Evolutionary conservation across 2,329 filamentous ascomycete species (phyloP).

Genomic region (Epichloe festucae): DNA sequence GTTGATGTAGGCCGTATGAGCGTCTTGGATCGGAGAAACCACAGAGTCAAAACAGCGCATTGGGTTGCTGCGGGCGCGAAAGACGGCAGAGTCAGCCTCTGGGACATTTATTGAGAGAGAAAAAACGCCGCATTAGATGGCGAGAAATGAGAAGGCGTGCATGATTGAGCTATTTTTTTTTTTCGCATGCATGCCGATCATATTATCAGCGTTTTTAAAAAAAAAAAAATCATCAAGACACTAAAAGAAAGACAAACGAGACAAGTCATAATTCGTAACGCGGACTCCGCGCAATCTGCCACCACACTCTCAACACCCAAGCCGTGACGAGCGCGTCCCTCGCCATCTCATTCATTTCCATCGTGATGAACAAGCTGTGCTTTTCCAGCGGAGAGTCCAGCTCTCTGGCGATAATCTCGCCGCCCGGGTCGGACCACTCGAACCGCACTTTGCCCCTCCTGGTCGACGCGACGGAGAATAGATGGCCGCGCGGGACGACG

Average conservation of each 20-base stretch:
- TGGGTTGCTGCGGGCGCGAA: conserved; percentile 89
- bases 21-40: conserved; percentile 51
- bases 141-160: background rate
- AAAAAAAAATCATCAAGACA: too few relatives aligned
- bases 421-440: conserved; percentile 20
- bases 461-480: conserved; percentile 18
- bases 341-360: conserved; percentile 15
- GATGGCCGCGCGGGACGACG: conserved; percentile 10
- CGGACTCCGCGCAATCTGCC: conserved; percentile 12
- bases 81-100: conserved; percentile 88
- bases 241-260: background rate
- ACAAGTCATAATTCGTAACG: background rate
- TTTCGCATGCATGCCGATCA: background rate
- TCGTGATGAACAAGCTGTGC: conserved; percentile 18
- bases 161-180: background rate
- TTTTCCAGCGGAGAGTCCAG: conserved; percentile 14
- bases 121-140: background rate
- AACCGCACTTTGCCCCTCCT: conserved; percentile 14
- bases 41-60: conserved; percentile 57
- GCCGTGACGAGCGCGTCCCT: conserved; percentile 23
- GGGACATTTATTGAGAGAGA: conserved; percentile 68
- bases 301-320: conserved; percentile 24
- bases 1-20: conserved; percentile 7
- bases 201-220: too few relatives aligned
- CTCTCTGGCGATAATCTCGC: conserved; percentile 20